Percentiles rank a stretch among this genome's conserved stretches.
phyloP scores from a whole-genome alignment of 1,284 basidiomycete species.

The Chondrostereum purpureum region DNA sequence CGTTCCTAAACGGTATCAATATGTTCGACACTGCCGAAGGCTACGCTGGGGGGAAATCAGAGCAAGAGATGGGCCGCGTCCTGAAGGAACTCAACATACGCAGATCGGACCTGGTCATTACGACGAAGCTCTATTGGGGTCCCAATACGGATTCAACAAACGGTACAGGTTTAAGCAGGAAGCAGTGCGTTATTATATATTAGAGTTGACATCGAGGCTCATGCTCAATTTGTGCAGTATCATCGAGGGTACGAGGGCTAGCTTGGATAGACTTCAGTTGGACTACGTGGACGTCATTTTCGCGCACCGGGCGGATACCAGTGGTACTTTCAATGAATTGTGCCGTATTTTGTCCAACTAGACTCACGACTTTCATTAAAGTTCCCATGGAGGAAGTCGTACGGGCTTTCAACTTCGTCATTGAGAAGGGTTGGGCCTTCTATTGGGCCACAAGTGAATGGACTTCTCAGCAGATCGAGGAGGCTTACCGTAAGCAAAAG shows the following conservation, averaged over 20 bases:
- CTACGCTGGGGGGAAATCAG: conserved; percentile 44
- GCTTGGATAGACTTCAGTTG: conserved; percentile 49
- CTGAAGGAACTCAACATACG: conserved; percentile 64
- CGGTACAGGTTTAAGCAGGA: conserved; percentile 52
- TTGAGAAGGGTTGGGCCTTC: conserved; percentile 61
- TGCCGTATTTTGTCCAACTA: not conserved
- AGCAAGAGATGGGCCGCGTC: conserved; percentile 41
- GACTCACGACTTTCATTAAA: conserved; percentile 19
- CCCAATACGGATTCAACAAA: conserved; percentile 39
- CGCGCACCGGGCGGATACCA: conserved; percentile 46
- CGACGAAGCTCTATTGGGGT: conserved; percentile 56
- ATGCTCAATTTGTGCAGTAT: conserved; percentile 29
- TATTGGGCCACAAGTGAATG: conserved; percentile 79
- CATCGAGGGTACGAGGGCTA: conserved; percentile 53
- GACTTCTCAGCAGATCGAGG: conserved; percentile 66
- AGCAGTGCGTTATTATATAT: conserved; percentile 44
- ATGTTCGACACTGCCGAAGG: conserved; percentile 62
- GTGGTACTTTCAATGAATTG: conserved; percentile 6
- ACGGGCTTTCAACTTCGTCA: conserved; percentile 63
- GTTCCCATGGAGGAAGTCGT: conserved; percentile 68
- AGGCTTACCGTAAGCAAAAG: conserved; percentile 59
- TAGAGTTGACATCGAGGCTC: not conserved
- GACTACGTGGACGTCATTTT: conserved; percentile 57
- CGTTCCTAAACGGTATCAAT: conserved; percentile 45
- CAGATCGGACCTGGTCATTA: conserved; percentile 62